phyloP scores from a whole-genome alignment of 2,329 filamentous ascomycete genomes.

The Rutstroemia sp. region DNA sequence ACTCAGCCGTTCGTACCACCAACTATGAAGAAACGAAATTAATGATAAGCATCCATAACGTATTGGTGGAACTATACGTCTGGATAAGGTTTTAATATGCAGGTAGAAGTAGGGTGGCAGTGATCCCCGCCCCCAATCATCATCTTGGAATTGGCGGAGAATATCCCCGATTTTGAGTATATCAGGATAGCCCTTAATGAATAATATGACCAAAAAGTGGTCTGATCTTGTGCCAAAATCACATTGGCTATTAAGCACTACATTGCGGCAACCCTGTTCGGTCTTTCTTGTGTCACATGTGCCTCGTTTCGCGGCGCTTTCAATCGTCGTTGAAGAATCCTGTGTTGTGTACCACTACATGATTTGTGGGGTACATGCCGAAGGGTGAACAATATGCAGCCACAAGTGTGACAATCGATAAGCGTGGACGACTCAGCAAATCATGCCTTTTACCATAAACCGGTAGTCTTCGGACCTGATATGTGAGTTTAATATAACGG shows the following conservation, averaged over 20 bases:
- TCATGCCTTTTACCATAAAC: not conserved
- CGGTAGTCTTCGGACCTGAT: not conserved
- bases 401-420: not conserved
- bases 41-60: not conserved
- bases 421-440: not conserved
- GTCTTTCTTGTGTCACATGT: no score
- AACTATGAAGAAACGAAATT: conserved; percentile 16
- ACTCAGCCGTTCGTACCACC: conserved; percentile 24
- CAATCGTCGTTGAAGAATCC: no score
- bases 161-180: not conserved
- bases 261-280: not conserved
- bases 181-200: not conserved
- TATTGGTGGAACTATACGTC: not conserved
- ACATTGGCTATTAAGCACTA: not conserved
- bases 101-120: no score
- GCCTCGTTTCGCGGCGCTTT: no score
- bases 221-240: not conserved
- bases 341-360: not conserved
- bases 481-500: not conserved
- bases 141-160: no score
- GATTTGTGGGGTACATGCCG: not conserved
- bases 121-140: no score
- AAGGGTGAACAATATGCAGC: not conserved
- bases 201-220: not conserved
- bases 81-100: not conserved